Base-by-base conservation (phyloP, 257 asterid genomes). In the Solanum ossicruentum region DNA sequence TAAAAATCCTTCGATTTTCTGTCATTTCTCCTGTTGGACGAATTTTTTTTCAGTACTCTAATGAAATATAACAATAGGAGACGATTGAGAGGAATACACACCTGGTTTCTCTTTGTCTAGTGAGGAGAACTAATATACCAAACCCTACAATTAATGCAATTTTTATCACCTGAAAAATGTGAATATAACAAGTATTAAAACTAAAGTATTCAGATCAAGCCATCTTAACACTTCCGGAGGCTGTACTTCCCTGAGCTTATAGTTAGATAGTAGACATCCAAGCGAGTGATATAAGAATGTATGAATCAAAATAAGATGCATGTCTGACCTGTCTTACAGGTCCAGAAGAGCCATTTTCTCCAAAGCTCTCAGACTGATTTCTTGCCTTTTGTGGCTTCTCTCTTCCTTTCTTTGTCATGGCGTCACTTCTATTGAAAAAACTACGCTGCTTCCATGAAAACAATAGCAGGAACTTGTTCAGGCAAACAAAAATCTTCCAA, bases 21-120 rank as follows among this genome's bases (percentile, higher is more conserved):
- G 57, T 43, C 77, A 82, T 39, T 43, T 82, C 43, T 82, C 77
- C 84, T 82, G 77, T 82, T 20, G 36, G 32, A 28, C 13, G 49
- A 43, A 61, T 32, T 61, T 82, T n/a, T 49, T 23, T 82, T 66
- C 58, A 47, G 75, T n/a, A 61, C 28, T 45, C 56, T 15, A 63
- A 82, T 58, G 77, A 61, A 21, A 51, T 41, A 65, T 21, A 61
- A 66, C 28, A 16, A 60, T 77, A 61, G 32, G 63, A 47, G 36
- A 12, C 12, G n/a, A 23, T 13, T 51, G 28, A 21, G 45, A 12
- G 32, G 26, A 72, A 57, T 11, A 28, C 28, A 21, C 20, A 91
- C 95, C 94, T 84, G 57, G 97, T 96, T 88, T 93, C 97, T 86
- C 89, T 92, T 86, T 96, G 93, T 86, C 98, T 91, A 82, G 95